These are phyloP conservation scores for Linnemannia elongata DNA, from an alignment of 192 early-diverging fungal species.

Conservation along the genomic window DNA sequence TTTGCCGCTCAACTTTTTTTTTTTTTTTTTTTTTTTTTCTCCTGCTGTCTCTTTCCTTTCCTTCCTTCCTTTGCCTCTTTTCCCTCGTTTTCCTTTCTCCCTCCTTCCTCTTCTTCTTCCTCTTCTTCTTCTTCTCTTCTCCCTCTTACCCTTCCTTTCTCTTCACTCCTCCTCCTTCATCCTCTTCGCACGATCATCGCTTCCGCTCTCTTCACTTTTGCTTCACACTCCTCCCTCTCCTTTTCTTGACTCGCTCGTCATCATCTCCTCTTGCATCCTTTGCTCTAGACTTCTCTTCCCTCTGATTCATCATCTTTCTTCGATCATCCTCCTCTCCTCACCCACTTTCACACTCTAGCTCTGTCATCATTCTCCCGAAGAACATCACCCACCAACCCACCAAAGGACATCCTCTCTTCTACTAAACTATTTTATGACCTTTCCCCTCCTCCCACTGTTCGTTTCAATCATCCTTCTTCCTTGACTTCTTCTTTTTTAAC, in stretches of 20 bases:
- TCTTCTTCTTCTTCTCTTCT: not conserved
- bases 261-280: not conserved
- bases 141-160: not conserved
- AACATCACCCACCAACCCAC: not conserved
- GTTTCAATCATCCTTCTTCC: not conserved
- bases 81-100: not conserved
- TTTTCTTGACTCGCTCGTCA: not conserved
- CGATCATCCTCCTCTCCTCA: not conserved
- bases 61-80: constrained; percentile 19
- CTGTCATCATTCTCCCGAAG: not conserved
- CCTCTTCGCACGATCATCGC: not conserved
- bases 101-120: not conserved
- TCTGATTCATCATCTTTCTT: not conserved
- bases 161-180: constrained; percentile 8
- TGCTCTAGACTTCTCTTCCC: not conserved
- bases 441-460: not conserved
- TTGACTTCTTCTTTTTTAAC: not conserved
- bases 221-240: not conserved
- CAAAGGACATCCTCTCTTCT: not conserved
- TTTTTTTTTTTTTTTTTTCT: not conserved
- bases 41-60: not conserved
- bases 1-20: constrained; percentile 6
- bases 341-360: not conserved
- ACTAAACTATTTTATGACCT: not conserved
- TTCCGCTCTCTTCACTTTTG: not conserved